phyloP scores from a whole-genome alignment of 208 protist species.

The Trypanosoma caninum region DNA sequence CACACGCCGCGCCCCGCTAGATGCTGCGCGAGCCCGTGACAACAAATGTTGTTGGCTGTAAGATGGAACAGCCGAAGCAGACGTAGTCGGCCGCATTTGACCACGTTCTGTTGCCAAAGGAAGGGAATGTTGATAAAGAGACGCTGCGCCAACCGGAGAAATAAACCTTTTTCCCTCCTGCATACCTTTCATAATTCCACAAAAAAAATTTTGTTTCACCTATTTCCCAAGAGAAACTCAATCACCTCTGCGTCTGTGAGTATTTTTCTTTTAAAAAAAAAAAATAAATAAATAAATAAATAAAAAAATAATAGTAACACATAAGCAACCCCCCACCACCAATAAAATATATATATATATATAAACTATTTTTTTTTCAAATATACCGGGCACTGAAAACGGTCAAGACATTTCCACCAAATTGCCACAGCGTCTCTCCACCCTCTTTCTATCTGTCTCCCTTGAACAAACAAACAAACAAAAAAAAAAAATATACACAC shows the following conservation, averaged over 20 bases:
- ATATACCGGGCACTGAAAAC: no score
- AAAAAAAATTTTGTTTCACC: neutral
- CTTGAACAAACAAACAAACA: no score
- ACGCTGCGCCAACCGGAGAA: neutral
- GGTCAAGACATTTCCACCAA: no score
- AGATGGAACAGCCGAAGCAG: neutral
- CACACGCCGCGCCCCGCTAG: neutral
- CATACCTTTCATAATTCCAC: neutral
- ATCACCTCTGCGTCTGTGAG: neutral
- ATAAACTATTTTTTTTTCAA: neutral
- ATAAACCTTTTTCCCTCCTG: conserved; percentile 3
- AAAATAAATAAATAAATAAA: neutral
- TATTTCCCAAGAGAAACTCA: no score
- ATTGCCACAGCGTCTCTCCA: neutral
- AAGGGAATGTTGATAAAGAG: neutral
- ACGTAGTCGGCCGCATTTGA: neutral
- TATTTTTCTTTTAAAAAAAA: neutral
- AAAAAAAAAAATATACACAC: no score
- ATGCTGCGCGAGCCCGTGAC: neutral
- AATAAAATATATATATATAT: neutral
- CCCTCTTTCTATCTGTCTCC: neutral
- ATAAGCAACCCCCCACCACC: neutral
- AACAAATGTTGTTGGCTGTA: neutral
- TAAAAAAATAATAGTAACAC: neutral
- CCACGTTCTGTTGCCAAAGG: neutral